phyloP scores from a whole-genome alignment of 2,329 filamentous ascomycete species.

The Rutstroemia sp. region DNA sequence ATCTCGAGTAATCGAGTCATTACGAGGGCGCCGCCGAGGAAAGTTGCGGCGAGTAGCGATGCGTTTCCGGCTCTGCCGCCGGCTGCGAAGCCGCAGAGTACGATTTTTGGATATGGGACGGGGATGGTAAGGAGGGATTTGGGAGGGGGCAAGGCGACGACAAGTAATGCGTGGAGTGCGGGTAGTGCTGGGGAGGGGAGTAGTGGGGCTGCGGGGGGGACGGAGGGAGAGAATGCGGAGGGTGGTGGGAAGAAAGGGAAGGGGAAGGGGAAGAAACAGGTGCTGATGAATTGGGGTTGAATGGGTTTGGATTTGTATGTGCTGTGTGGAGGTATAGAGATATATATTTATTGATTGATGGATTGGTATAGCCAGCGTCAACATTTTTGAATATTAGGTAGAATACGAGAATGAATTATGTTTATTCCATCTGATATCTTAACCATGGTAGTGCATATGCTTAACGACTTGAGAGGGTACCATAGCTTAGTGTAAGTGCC shows the following conservation, averaged over 20 bases:
- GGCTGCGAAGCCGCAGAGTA: constrained; percentile 61
- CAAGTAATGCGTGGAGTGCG: constrained; percentile 18
- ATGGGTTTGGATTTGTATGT: neutral
- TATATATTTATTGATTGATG: no score
- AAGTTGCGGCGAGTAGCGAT: constrained; percentile 35
- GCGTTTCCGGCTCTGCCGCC: constrained; percentile 78
- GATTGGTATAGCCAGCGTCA: no score
- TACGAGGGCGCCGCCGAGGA: constrained; percentile 1
- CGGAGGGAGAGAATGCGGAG: constrained; percentile 12
- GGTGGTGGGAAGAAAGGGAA: constrained; percentile 40
- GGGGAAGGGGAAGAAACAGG: constrained; percentile 52
- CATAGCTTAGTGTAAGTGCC: no score
- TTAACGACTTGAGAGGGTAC: no score
- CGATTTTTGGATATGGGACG: constrained; percentile 54
- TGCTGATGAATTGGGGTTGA: constrained; percentile 34
- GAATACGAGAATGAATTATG: no score
- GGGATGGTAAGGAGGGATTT: constrained; percentile 48
- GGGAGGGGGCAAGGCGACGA: constrained; percentile 22
- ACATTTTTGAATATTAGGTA: no score
- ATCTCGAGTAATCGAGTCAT: constrained; percentile 14
- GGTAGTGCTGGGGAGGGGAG: constrained; percentile 18
- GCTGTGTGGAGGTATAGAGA: no score
- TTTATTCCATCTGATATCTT: no score
- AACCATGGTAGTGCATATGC: no score
- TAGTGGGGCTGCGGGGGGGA: constrained; percentile 7